Base-by-base conservation (phyloP, 192 early-diverging fungal genomes). In the Coemansia erecta region DNA sequence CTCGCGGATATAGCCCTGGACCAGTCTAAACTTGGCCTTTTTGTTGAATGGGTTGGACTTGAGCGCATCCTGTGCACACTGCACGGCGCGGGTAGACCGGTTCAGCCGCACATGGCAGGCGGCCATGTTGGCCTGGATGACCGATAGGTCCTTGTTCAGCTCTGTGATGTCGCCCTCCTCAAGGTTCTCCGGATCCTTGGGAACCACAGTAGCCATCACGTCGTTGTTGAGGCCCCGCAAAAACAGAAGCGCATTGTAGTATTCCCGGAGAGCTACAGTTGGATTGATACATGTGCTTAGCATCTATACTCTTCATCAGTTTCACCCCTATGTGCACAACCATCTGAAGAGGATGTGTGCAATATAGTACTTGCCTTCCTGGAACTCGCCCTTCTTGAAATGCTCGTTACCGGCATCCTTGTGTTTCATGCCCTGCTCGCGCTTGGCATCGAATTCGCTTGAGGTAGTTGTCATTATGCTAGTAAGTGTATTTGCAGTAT, bases 11-110 rank as follows among this genome's bases (percentile, higher is more conserved):
- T 69, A 50, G 33, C 70, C 66, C 62, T 79, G 76, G n/a, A 50
- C 76, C 21, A 72, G 70, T 18, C 63, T 51, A 60, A 79, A 79
- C 60, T 73, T 72, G 40, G 76, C 76, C 70, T 79, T 79, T 26
- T 51, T 56, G 61, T 79, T 79, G 58, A 70, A 72, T 21, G 70
- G 66, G 52, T 79, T 73, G 40, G 26, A 22, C 56, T 73, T 64
- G 37, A 73, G 58, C 47, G 76, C 76, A 1, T 56, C 42, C 19
- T 68, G 33, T 2, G 76, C 70, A 22, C 63, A 69, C 55, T 37
- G 47, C 13, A 64, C 56, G 24, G 61, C 63, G 42, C 69, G 66
- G 18, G 48, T 56, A 10, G 48, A 23, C 22, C 57, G 23, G 17
- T 46, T 52, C 43, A 79, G 63, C 18, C 63, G 58, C 59, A 79